Evolutionary conservation across 768 basidiomycete species (phyloP).

Genomic region (Tylopilus rubrobrunneus): DNA sequence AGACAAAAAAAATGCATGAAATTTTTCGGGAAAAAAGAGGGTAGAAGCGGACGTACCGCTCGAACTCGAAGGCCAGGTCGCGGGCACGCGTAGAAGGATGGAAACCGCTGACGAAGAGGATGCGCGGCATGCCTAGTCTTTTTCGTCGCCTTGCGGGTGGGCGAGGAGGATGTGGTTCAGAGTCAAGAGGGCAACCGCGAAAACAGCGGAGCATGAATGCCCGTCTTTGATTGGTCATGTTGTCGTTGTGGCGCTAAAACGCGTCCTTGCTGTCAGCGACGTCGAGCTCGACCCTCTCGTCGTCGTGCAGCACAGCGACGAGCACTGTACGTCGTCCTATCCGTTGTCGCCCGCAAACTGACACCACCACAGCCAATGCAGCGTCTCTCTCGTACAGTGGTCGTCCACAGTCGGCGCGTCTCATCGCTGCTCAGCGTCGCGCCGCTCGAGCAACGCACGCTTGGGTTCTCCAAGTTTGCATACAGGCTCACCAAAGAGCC

Average conservation of each 20-base stretch:
- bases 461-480: constrained; percentile 32
- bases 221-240: constrained; percentile 26
- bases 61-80: constrained; percentile 84
- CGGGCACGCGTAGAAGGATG: constrained; percentile 78
- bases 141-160: constrained; percentile 1
- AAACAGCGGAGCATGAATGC: constrained; percentile 31
- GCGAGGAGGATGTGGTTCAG: constrained; percentile 22
- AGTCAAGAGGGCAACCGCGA: constrained; percentile 15
- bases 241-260: constrained; percentile 34
- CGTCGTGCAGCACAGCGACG: background rate
- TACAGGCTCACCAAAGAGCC: constrained; percentile 36
- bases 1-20: background rate
- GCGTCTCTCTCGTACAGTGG: constrained; percentile 8
- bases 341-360: background rate
- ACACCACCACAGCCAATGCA: constrained; percentile 20
- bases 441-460: constrained; percentile 18
- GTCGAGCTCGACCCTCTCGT: background rate
- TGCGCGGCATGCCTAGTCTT: constrained; percentile 58
- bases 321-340: background rate
- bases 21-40: background rate
- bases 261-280: constrained; percentile 5
- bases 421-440: constrained; percentile 22
- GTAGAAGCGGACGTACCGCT: constrained; percentile 50
- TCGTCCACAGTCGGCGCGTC: constrained; percentile 3
- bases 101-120: constrained; percentile 85